A percentile compares a stretch with the other conserved stretches of the same genome.
phyloP scores from a whole-genome alignment of 2,329 filamentous ascomycete genomes.

The Fonsecaea erecta region DNA sequence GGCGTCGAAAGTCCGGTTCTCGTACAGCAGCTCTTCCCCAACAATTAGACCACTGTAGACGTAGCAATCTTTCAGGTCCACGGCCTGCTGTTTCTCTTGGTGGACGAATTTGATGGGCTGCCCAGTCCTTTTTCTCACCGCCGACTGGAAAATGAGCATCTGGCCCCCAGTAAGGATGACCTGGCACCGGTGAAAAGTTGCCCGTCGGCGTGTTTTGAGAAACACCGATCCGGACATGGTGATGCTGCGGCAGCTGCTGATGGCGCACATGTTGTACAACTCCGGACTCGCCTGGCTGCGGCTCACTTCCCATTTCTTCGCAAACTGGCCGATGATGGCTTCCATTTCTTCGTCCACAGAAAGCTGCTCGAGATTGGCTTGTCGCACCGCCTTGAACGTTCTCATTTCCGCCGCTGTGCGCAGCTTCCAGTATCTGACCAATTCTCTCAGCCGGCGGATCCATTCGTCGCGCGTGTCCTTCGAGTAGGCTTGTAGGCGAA shows the following conservation, averaged over 20 bases:
- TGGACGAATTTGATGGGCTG: conserved; percentile 64
- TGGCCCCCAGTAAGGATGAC: conserved; percentile 66
- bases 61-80: conserved; percentile 67
- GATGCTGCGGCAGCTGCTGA: conserved; percentile 65
- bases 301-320: conserved; percentile 70
- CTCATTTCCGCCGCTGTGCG: conserved; percentile 61
- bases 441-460: conserved; percentile 61
- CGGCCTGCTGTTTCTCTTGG: conserved; percentile 62
- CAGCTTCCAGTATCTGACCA: conserved; percentile 66
- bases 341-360: conserved; percentile 70
- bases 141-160: conserved; percentile 66
- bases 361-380: conserved; percentile 62
- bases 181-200: conserved; percentile 64
- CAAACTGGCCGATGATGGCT: conserved; percentile 68
- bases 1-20: conserved; percentile 40
- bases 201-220: conserved; percentile 66
- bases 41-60: conserved; percentile 68
- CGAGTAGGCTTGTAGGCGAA: conserved; percentile 66
- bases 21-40: conserved; percentile 61
- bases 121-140: conserved; percentile 60
- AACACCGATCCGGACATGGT: conserved; percentile 66
- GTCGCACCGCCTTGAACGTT: conserved; percentile 61
- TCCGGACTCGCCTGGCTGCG: conserved; percentile 66
- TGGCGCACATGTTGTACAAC: conserved; percentile 71
- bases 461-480: conserved; percentile 63